Conservation (phyloP, 306 rosid genomes). For the Chamaecrista fasciculata region DNA sequence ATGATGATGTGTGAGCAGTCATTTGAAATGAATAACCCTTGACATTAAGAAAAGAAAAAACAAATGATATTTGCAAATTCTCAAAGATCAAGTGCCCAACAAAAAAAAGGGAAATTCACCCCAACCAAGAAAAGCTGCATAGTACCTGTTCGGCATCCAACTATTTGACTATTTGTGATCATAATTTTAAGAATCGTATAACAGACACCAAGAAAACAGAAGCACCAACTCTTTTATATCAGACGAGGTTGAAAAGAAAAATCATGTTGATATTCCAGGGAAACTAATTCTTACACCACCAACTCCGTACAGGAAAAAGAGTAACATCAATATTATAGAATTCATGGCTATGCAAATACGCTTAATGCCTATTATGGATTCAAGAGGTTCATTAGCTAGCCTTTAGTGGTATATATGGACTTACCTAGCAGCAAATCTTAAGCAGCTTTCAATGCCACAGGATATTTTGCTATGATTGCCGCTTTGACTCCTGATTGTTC, state of each 20-base stretch:
- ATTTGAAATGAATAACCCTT: neutral
- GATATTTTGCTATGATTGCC: slow-evolving; percentile 28
- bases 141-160: neutral
- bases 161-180: slow-evolving; percentile 2
- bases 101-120: neutral
- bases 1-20: neutral
- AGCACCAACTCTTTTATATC: slow-evolving; percentile 2
- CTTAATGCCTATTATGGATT: neutral
- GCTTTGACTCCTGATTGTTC: slow-evolving; percentile 29
- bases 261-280: slow-evolving; percentile 13
- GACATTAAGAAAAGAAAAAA: neutral
- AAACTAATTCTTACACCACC: slow-evolving; percentile 17
- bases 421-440: slow-evolving; percentile 55
- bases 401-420: slow-evolving; percentile 26
- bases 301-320: neutral
- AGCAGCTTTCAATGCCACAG: slow-evolving; percentile 37
- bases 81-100: neutral
- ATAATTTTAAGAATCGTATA: slow-evolving; percentile 19
- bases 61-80: neutral
- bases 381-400: neutral
- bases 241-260: neutral
- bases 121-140: slow-evolving; percentile 10
- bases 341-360: neutral
- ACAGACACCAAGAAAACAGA: slow-evolving; percentile 14
- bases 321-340: slow-evolving; percentile 4